Conservation (phyloP, 2,329 filamentous ascomycete genomes). For the Verticillium longisporum region DNA sequence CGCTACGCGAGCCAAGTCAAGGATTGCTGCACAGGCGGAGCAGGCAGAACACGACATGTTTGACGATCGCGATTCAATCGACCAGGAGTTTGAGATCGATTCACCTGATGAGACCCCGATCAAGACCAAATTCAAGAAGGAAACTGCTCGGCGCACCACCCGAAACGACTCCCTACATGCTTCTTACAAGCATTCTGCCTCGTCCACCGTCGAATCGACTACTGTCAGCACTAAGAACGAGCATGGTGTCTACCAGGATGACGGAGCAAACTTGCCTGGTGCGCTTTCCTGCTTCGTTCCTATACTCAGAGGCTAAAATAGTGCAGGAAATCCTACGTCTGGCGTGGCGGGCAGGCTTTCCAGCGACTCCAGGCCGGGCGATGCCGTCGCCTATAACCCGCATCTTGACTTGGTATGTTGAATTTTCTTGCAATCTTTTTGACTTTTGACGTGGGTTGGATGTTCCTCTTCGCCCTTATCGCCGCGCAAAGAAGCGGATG, state of each 20-base stretch:
- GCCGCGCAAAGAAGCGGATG: constrained; percentile 27
- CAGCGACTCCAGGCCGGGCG: neutral
- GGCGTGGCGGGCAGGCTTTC: neutral
- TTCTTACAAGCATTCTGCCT: neutral
- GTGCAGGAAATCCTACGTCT: neutral
- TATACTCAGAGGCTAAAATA: neutral
- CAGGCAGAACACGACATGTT: neutral
- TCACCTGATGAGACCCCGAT: neutral
- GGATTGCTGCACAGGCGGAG: neutral
- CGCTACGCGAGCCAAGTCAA: neutral
- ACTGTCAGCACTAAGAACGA: neutral
- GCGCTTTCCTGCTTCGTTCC: neutral
- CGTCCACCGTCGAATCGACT: neutral
- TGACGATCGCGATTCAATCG: neutral
- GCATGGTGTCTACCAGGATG: constrained; percentile 2
- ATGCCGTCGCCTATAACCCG: neutral
- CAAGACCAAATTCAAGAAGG: neutral
- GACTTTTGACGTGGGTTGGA: constrained; percentile 25
- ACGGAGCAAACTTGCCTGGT: neutral
- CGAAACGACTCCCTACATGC: neutral
- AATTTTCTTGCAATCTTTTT: constrained; percentile 10
- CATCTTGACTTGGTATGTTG: constrained; percentile 6
- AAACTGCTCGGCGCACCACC: neutral
- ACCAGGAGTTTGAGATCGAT: neutral
- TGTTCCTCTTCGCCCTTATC: constrained; percentile 28